Evolutionary conservation across 176 grass and related monocot species (phyloP), one percentile per base, ranked within the genome.

Genomic region (Oryza longistaminata): DNA sequence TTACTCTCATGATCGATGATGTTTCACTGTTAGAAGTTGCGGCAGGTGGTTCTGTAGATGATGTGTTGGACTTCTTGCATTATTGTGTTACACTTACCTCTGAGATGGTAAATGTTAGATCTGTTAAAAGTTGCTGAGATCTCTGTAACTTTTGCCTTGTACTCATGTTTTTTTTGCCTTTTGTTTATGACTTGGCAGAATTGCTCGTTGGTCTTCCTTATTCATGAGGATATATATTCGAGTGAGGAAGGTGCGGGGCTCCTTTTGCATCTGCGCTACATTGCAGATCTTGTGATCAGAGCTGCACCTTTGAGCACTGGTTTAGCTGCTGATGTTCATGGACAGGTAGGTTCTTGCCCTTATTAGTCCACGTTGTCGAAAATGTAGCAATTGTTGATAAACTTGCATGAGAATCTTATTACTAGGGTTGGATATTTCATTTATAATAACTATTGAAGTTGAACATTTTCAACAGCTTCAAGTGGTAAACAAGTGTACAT

Each of bases 291-390:
- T 79, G 78, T 90, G 78, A 88, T 99, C 74, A 96, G 87, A 71
- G 68, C 75, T 12, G 93, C 83, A 66, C 91, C 93, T 66, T 70
- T 96, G 86, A 88, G 75, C 74, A 99, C 92, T 19, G 93, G 93
- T 82, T 89, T 99, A 60, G 90, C 97, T 82, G 84, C 86, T 82
- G 97, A 96, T 87, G 97, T 99, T 50, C 92, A 99, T 86, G 97
- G 92, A 85, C 92, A 99, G 90, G 93, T 99, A 70, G 64, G 1
- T 66, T 80, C 55, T 66, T 76, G 6, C 79, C 84, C 37, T 5
- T 70, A 0, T 50, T 81, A 33, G 27, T 19, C 48, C 58, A 75
- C 21, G 27, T 71, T 81, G 68, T 78, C 64, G 15, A 33, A 70
- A 45, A 61, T 77, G 84, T 45, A 11, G 76, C 15, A 74, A 33